These are phyloP conservation scores for Talaromyces islandicus DNA, from an alignment of 2,329 filamentous ascomycete genomes.

Conservation along the genomic window DNA sequence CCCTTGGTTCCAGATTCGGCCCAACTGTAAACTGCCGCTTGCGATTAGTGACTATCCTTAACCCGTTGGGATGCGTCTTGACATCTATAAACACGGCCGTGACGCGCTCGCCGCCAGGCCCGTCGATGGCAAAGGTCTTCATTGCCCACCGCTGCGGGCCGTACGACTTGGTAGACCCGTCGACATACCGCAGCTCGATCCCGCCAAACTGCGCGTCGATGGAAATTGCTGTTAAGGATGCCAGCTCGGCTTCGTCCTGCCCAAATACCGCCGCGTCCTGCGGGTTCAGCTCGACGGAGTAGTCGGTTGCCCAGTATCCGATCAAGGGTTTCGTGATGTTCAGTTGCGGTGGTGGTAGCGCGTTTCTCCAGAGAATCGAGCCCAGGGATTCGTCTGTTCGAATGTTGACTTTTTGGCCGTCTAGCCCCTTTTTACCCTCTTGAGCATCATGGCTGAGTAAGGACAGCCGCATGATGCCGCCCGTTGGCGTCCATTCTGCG, in stretches of 20 bases:
- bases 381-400: not conserved
- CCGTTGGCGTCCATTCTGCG: not conserved
- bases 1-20: not conserved
- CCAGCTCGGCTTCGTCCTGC: not conserved
- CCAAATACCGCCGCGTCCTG: not conserved
- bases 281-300: not conserved
- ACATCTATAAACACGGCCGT: not conserved
- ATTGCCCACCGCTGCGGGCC: not conserved
- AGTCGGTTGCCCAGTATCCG: not conserved
- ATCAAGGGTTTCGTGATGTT: not conserved
- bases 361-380: not conserved
- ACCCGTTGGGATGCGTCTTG: slow-evolving; percentile 16
- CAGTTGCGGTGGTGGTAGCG: not conserved
- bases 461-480: not conserved
- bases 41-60: not conserved
- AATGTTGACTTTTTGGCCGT: not conserved
- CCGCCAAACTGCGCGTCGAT: not conserved
- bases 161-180: not conserved
- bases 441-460: not conserved
- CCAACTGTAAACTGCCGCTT: not conserved
- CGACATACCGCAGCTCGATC: not conserved
- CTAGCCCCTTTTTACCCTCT: not conserved
- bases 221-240: not conserved
- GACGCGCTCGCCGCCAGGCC: not conserved
- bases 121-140: not conserved